phyloP scores from a whole-genome alignment of 1,284 basidiomycete genomes.

The Sporisorium scitamineum region DNA sequence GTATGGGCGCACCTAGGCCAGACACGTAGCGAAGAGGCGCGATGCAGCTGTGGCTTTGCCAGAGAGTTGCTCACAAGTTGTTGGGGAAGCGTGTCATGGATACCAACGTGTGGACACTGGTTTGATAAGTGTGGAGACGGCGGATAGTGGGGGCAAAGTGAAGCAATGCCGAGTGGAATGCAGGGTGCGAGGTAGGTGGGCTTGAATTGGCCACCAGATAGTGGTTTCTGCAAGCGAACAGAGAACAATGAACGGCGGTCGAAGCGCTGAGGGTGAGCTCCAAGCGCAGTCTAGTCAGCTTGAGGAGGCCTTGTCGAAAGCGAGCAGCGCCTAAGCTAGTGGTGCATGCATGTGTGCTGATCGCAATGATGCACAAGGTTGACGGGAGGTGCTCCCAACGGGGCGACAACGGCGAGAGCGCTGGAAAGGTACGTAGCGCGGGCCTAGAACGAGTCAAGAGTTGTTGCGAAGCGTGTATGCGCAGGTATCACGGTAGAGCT shows the following conservation, averaged over 20 bases:
- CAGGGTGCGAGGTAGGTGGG: background rate
- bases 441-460: background rate
- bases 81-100: slow-evolving; percentile 3
- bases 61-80: background rate
- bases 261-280: background rate
- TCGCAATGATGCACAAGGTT: background rate
- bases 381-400: background rate
- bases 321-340: background rate
- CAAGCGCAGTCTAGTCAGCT: background rate
- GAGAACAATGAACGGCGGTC: background rate
- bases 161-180: slow-evolving; percentile 1
- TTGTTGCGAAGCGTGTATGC: slow-evolving; percentile 1
- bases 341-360: background rate
- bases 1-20: background rate
- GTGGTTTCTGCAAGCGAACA: background rate
- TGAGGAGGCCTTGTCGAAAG: background rate
- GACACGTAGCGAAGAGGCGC: slow-evolving; percentile 1
- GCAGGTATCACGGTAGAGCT: background rate
- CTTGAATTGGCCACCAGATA: background rate
- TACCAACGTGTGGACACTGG: background rate
- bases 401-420: background rate
- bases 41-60: background rate
- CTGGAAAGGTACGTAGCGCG: background rate
- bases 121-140: background rate
- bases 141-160: background rate